A percentile compares a stretch with the other conserved stretches of the same genome.
phyloP scores from a whole-genome alignment of 768 basidiomycete species.

The Boletus coccyginus region DNA sequence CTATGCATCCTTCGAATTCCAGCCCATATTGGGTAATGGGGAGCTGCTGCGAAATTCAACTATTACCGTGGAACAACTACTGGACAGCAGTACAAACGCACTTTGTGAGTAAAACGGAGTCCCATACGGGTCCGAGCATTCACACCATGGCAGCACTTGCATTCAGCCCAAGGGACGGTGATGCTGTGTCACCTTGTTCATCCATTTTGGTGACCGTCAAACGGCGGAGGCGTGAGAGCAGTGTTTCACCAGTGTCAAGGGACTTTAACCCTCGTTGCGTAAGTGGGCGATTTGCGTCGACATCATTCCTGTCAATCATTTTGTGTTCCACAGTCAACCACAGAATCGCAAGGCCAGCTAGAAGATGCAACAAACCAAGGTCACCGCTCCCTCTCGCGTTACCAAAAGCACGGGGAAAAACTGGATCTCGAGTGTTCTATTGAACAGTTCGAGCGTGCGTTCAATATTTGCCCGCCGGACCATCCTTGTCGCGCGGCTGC shows the following conservation, averaged over 20 bases:
- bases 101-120: background rate
- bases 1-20: constrained; percentile 3
- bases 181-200: background rate
- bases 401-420: too few relatives aligned
- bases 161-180: background rate
- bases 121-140: background rate
- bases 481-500: too few relatives aligned
- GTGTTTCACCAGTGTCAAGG: background rate
- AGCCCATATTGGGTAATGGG: constrained; percentile 4
- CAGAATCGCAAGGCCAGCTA: background rate
- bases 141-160: background rate
- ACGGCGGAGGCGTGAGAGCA: background rate
- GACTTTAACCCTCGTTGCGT: background rate
- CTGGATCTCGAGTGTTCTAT: too few relatives aligned
- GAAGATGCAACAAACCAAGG: too few relatives aligned
- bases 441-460: too few relatives aligned
- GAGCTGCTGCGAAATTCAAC: background rate
- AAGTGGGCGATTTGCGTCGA: background rate
- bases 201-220: background rate
- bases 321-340: background rate
- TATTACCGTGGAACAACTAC: background rate
- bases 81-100: background rate
- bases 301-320: background rate
- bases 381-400: too few relatives aligned
- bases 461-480: too few relatives aligned